These are phyloP conservation scores for Noccaea bulbosa DNA, from an alignment of 345 rosid genomes.

Conservation along the genomic window DNA sequence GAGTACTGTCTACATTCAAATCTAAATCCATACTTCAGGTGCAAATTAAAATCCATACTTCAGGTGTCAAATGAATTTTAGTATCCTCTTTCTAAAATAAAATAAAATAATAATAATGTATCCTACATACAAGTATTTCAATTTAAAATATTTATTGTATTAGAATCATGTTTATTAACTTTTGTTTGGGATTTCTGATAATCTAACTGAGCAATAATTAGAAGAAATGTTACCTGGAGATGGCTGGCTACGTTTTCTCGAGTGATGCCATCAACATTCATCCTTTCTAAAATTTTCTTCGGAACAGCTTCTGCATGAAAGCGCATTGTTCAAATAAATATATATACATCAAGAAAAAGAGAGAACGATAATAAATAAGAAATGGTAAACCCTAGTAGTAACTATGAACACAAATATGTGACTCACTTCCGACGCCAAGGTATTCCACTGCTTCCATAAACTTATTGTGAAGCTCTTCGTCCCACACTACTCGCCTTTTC, in stretches of 20 bases:
- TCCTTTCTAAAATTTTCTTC: conserved; percentile 73
- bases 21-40: neutral
- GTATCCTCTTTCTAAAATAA: neutral
- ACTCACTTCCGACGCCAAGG: conserved; percentile 62
- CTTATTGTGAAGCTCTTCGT: conserved; percentile 66
- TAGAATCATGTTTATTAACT: neutral
- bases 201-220: neutral
- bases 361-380: neutral
- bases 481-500: conserved; percentile 83
- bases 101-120: no score
- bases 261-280: conserved; percentile 72
- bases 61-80: neutral
- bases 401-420: conserved; percentile 11
- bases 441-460: conserved; percentile 67
- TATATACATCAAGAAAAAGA: neutral
- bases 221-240: conserved; percentile 66
- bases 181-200: neutral
- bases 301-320: conserved; percentile 75
- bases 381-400: conserved; percentile 11
- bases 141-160: neutral
- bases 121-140: neutral
- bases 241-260: conserved; percentile 90
- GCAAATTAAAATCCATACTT: neutral
- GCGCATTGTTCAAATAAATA: neutral
- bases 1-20: neutral